Percentiles rank a stretch among this genome's conserved stretches.
phyloP scores from a whole-genome alignment of 148 eudicot genomes.

The Mesembryanthemum crystallinum region DNA sequence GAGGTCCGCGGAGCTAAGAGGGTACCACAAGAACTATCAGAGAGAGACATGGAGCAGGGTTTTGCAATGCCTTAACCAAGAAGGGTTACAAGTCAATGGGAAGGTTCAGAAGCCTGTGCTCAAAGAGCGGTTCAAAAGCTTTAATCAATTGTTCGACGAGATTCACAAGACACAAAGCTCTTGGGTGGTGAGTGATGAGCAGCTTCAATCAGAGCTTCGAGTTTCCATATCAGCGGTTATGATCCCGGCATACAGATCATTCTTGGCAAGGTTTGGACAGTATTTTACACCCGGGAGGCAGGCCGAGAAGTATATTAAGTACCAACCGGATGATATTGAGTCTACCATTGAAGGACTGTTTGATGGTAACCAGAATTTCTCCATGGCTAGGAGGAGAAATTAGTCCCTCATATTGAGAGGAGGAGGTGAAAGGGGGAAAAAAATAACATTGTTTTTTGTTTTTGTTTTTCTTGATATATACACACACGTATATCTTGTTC shows the following conservation, averaged over 20 bases:
- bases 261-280: conserved; percentile 66
- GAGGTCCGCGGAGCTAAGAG: conserved; percentile 58
- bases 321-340: conserved; percentile 89
- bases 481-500: neutral
- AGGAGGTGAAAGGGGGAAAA: neutral
- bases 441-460: neutral
- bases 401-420: conserved; percentile 25
- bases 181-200: conserved; percentile 91
- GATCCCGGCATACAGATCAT: conserved; percentile 84
- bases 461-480: neutral
- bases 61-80: conserved; percentile 58
- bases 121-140: conserved; percentile 78
- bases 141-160: conserved; percentile 65
- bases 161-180: conserved; percentile 71
- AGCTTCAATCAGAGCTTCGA: conserved; percentile 80
- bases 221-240: conserved; percentile 74
- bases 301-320: conserved; percentile 75
- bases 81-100: conserved; percentile 57
- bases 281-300: conserved; percentile 52
- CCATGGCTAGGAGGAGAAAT: conserved; percentile 61
- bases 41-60: conserved; percentile 71
- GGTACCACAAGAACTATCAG: conserved; percentile 77
- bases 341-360: conserved; percentile 65
- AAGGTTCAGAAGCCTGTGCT: conserved; percentile 56
- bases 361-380: conserved; percentile 55